Evolutionary conservation across 2,329 filamentous ascomycete genomes (phyloP), one percentile per base, ranked within the genome.

Genomic region (Colletotrichum aenigma): DNA sequence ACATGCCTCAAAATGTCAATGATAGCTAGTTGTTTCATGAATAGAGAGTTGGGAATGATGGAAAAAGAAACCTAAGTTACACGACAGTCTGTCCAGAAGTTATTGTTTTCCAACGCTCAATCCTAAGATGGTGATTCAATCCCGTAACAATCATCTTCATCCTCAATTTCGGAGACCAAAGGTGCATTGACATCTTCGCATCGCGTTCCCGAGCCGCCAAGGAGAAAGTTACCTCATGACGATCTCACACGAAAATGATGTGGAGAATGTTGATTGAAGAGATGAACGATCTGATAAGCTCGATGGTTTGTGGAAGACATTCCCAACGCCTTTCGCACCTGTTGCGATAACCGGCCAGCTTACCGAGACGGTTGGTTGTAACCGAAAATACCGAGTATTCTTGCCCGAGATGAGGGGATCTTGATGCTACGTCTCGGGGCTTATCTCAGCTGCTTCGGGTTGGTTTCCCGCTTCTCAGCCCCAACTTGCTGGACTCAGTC

Each of bases 61-160:
- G 38, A 12, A n/a, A 3, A 48, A 10, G 18, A n/a, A 0, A 1
- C 10, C 6, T n/a, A 3, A 43, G 6, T 43, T 43, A n/a, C 4
- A n/a, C 38, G 9, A 3, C 3, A 48, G 38, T 48, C 18, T 48
- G 6, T 48, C 38, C 9, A 48, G 6, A 48, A 48, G 2, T 2
- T 0, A 48, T 4, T 4, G 0, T n/a, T 3, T n/a, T 48, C 18
- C 9, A 48, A 6, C 9, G 9, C 1, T 48, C 9, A n/a, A 48
- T 48, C 2, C 18, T 3, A 10, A 12, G 38, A 43, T 43, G 4
- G 3, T 43, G 9, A 0, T n/a, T 6, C 18, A 43, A 43, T 43
- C 18, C 8, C 36, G 3, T 18, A 1, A 2, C 8, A 43, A 48
- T 48, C 38, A 7, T 2, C 38, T 48, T 48, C 1, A n/a, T 12